Base-by-base conservation (phyloP, 2,329 filamentous ascomycete genomes). In the Xylariaceae sp. region DNA sequence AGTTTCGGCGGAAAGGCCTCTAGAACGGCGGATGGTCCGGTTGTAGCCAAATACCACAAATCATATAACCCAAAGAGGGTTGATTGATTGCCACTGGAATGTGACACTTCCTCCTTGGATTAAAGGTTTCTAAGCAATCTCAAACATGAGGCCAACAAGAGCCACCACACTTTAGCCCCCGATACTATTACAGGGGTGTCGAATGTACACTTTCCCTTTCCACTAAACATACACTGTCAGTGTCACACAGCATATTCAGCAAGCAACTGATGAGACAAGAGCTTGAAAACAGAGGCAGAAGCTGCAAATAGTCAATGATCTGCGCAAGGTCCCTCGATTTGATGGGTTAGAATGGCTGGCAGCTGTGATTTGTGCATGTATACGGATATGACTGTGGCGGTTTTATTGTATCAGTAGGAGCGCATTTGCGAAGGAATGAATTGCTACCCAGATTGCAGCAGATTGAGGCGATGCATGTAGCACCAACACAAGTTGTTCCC, bases 1-100 rank as follows among this genome's bases (percentile, higher is more conserved):
- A 50, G 45, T 26, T 41, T 37, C 29, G 37, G 49, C 50, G 54
- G 54, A 48, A 50, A 44, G 12, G 55, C 31, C 19, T 36, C 29
- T 6, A 43, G 29, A 37, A 53, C 23, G 59, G 47, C 51, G 46
- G 55, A 56, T 49, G 36, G 43, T 48, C 51, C 47, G 52, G 59
- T 17, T 50, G 41, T 52, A 49, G 43, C 52, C 47, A 37, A 43
- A n/a, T 53, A 46, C 56, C 37, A 36, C 43, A 39, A 47, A 53
- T 53, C 21, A 52, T 60, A 56, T 60, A 53, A 52, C 47, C 44
- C 31, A 51, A 39, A 43, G 39, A n/a, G 46, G 53, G 26, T 58
- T 48, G 44, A 36, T 52, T 47, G 46, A 41, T 54, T 41, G 49
- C 41, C 37, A 36, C 51, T 56, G 51, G 39, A 58, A 56, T 63